Percentiles rank a stretch among this genome's conserved stretches.
Conservation (phyloP, 805 yeast species). For the Candida ipomoeae region DNA sequence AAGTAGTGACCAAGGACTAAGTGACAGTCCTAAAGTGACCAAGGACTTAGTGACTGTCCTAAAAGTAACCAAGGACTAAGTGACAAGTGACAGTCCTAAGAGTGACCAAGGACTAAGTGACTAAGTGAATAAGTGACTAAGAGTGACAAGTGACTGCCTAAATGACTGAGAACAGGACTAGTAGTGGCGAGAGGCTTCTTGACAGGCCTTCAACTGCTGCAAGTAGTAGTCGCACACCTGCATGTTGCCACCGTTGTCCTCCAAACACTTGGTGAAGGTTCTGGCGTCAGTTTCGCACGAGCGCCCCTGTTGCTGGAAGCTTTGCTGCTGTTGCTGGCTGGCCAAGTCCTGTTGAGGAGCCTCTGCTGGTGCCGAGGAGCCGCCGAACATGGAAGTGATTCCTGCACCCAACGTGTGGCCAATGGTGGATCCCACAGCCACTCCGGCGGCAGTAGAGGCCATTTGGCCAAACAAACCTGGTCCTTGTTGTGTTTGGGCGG, state of each 20-base stretch:
- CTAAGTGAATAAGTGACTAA: neutral
- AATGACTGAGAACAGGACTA: constrained; percentile 27
- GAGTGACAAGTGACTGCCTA: neutral
- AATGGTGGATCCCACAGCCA: constrained; percentile 95
- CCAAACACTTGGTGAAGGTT: constrained; percentile 91
- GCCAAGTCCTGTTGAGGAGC: constrained; percentile 44
- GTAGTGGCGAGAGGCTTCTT: constrained; percentile 83
- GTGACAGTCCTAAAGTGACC: too few species aligned
- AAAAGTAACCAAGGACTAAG: too few species aligned
- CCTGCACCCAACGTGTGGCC: constrained; percentile 98
- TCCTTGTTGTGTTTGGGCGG: constrained; percentile 38
- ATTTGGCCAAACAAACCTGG: constrained; percentile 95
- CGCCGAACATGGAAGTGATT: constrained; percentile 82
- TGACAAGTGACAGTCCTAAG: too few species aligned
- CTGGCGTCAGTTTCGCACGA: constrained; percentile 92
- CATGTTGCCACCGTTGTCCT: constrained; percentile 91
- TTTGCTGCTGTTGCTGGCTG: constrained; percentile 35
- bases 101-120: too few species aligned
- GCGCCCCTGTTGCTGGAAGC: constrained; percentile 40
- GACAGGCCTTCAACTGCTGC: constrained; percentile 97
- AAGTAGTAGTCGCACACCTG: constrained; percentile 95
- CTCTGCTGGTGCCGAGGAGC: constrained; percentile 50
- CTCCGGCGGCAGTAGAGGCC: constrained; percentile 99
- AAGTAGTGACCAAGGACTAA: too few species aligned
- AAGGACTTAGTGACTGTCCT: too few species aligned